These are phyloP conservation scores for Bipolaris bicolor DNA, from an alignment of 2,329 filamentous ascomycete genomes.

Conservation along the genomic window DNA sequence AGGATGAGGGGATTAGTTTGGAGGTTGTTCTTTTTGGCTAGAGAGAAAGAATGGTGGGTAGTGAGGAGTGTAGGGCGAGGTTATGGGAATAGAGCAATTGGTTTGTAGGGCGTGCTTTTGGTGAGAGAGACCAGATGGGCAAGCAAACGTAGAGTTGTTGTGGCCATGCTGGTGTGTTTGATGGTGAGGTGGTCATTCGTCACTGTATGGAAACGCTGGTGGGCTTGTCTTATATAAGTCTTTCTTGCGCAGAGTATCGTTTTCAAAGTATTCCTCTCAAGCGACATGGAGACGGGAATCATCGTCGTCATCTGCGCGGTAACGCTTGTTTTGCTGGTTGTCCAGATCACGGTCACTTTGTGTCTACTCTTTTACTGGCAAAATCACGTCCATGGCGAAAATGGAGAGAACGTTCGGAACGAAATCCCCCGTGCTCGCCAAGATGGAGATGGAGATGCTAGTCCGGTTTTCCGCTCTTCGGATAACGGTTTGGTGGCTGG, in stretches of 20 bases:
- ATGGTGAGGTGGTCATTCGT: not conserved
- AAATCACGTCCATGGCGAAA: not conserved
- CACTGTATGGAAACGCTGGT: not conserved
- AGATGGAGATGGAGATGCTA: no score
- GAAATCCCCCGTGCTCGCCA: no score
- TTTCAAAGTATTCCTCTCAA: not conserved
- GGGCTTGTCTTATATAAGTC: not conserved
- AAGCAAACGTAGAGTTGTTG: not conserved
- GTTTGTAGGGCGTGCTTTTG: not conserved
- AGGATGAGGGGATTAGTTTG: not conserved
- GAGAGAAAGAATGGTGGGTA: no score
- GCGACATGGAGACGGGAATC: not conserved
- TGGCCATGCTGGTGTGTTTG: not conserved
- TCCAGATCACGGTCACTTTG: not conserved
- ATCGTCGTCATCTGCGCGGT: not conserved
- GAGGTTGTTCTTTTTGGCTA: no score
- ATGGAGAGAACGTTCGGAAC: not conserved
- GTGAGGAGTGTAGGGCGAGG: no score
- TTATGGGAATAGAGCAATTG: no score
- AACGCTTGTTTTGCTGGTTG: not conserved
- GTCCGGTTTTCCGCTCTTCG: not conserved
- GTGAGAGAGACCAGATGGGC: no score
- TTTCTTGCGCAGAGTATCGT: not conserved
- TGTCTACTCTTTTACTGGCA: not conserved
- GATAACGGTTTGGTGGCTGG: not conserved